A percentile compares a stretch with the other conserved stretches of the same genome.
Evolutionary conservation across 768 basidiomycete genomes (phyloP).

Genomic region (Tylopilus plumbeoviolaceoides): DNA sequence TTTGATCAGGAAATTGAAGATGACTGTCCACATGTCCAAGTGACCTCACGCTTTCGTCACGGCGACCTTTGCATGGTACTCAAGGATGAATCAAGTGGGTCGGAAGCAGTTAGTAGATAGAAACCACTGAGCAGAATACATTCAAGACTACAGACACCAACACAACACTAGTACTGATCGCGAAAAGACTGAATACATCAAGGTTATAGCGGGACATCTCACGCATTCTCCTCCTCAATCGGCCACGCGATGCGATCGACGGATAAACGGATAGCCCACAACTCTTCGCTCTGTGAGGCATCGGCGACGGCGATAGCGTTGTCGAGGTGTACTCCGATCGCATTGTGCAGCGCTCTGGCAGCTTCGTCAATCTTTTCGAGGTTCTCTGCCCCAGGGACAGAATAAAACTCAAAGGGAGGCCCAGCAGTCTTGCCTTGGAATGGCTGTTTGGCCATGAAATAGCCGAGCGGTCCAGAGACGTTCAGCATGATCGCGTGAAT

Average conservation of each 20-base stretch:
- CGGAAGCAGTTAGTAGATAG: too few species aligned
- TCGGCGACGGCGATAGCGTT: not conserved
- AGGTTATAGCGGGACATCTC: not conserved
- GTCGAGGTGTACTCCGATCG: not conserved
- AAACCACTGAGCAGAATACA: not conserved
- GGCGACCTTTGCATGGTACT: too few species aligned
- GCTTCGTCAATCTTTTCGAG: not conserved
- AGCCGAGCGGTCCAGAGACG: not conserved
- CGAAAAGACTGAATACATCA: not conserved
- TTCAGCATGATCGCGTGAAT: not conserved
- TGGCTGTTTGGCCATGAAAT: not conserved
- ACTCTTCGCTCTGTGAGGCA: not conserved
- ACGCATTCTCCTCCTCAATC: not conserved
- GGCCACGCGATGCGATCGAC: not conserved
- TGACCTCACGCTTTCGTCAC: too few species aligned
- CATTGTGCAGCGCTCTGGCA: not conserved
- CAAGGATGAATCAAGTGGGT: too few species aligned
- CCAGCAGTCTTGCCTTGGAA: not conserved
- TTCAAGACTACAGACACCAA: not conserved
- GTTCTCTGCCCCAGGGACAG: not conserved
- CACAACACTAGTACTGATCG: not conserved
- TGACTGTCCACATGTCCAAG: too few species aligned
- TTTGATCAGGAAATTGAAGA: too few species aligned
- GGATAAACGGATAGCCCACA: not conserved
- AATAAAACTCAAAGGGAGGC: not conserved